phyloP scores from a whole-genome alignment of 352 stramenopile species.

The Globisporangium nagaii region DNA sequence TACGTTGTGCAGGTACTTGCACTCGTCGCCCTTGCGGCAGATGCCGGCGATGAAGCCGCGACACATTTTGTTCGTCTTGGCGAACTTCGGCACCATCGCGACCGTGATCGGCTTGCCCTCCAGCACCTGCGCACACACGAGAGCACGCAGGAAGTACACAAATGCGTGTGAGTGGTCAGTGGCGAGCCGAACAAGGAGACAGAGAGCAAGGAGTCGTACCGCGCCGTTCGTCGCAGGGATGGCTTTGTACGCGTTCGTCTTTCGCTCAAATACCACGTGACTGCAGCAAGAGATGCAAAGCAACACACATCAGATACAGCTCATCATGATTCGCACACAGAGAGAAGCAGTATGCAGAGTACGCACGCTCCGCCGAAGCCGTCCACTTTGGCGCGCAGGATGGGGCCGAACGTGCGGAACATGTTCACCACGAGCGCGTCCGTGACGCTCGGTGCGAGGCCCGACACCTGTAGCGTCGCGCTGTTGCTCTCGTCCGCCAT shows the following conservation, averaged over 20 bases:
- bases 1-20: conserved; percentile 36
- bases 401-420: conserved; percentile 48
- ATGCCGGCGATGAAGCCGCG: conserved; percentile 51
- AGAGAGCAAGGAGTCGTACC: too few species aligned
- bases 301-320: not conserved
- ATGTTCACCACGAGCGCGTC: conserved; percentile 47
- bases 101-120: conserved; percentile 49
- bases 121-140: conserved; percentile 22
- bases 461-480: conserved; percentile 38
- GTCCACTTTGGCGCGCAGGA: conserved; percentile 47
- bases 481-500: conserved; percentile 7
- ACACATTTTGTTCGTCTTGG: conserved; percentile 34
- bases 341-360: too few species aligned
- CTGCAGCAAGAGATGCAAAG: conserved; percentile 9
- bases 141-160: too few species aligned
- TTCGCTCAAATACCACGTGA: conserved; percentile 31
- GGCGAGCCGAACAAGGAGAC: not conserved
- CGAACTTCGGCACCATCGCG: conserved; percentile 31
- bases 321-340: too few species aligned
- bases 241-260: conserved; percentile 29
- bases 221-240: conserved; percentile 36
- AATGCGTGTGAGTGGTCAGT: not conserved
- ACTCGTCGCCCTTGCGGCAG: conserved; percentile 54
- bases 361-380: conserved; percentile 51
- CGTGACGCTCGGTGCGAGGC: conserved; percentile 29